A percentile compares a stretch with the other conserved stretches of the same genome.
phyloP scores from a whole-genome alignment of 2,329 filamentous ascomycete genomes.

The Aureobasidium sp. region DNA sequence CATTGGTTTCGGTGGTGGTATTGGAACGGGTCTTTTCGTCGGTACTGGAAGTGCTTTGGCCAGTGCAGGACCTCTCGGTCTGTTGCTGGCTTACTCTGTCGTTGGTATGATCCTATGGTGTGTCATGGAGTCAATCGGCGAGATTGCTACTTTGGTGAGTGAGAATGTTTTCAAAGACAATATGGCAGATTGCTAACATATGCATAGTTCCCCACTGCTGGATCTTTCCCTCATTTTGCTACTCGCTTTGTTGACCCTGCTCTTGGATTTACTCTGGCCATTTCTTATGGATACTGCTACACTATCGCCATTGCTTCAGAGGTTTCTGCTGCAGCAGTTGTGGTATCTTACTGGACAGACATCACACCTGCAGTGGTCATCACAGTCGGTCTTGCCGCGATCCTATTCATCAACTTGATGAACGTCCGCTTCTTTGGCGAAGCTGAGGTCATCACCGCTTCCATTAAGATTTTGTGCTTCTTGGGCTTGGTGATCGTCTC shows the following conservation, averaged over 20 bases:
- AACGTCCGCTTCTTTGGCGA: slow-evolving; percentile 18
- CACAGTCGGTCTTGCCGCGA: slow-evolving; percentile 17
- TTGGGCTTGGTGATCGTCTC: slow-evolving; percentile 29
- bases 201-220: slow-evolving; percentile 25
- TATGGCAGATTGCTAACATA: neutral
- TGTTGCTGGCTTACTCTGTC: slow-evolving; percentile 38
- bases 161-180: neutral
- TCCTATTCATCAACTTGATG: slow-evolving; percentile 19
- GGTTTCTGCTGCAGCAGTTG: slow-evolving; percentile 21
- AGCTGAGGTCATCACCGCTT: slow-evolving; percentile 15
- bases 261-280: slow-evolving; percentile 36
- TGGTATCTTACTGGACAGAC: slow-evolving; percentile 19
- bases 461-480: slow-evolving; percentile 30
- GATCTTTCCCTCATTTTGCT: slow-evolving; percentile 28
- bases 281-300: slow-evolving; percentile 24
- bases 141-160: slow-evolving; percentile 26
- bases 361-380: slow-evolving; percentile 16
- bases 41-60: slow-evolving; percentile 40
- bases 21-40: slow-evolving; percentile 46
- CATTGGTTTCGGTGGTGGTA: slow-evolving; percentile 16
- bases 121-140: slow-evolving; percentile 28
- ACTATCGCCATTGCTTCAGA: slow-evolving; percentile 19
- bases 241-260: slow-evolving; percentile 29
- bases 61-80: slow-evolving; percentile 40
- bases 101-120: slow-evolving; percentile 26